Evolutionary conservation across 2,329 filamentous ascomycete species (phyloP).

Genomic region (Aureobasidium leucospermi): DNA sequence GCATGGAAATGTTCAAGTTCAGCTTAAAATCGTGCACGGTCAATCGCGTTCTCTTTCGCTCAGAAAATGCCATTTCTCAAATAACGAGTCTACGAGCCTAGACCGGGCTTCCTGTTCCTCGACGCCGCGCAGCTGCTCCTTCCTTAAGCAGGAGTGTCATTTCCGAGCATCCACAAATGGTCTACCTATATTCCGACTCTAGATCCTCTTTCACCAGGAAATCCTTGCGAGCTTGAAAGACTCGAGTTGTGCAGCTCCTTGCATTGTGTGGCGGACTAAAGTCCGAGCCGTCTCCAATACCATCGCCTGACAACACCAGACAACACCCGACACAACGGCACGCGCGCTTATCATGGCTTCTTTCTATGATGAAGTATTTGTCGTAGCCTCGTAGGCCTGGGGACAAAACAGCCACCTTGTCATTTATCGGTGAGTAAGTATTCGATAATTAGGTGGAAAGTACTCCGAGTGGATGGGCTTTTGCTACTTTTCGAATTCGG

Average conservation of each 20-base stretch:
- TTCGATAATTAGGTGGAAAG: too few species aligned
- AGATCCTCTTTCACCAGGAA: too few species aligned
- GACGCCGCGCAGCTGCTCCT: neutral
- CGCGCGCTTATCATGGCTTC: neutral
- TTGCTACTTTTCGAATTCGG: neutral
- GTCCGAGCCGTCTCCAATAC: neutral
- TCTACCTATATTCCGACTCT: neutral
- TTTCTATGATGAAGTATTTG: neutral
- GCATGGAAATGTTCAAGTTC: neutral
- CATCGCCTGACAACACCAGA: neutral
- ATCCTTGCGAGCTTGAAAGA: neutral
- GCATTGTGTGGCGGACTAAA: neutral
- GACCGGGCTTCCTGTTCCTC: neutral
- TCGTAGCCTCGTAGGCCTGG: neutral
- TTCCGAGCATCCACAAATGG: too few species aligned
- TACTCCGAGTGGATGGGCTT: neutral
- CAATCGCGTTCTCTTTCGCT: neutral
- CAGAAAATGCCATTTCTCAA: neutral
- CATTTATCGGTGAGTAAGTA: neutral
- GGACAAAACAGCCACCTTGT: neutral
- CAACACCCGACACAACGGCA: neutral
- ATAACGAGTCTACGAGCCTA: neutral
- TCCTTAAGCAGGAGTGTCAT: neutral
- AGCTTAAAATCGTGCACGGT: neutral
- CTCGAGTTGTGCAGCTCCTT: neutral